Evolutionary conservation across 2,329 filamentous ascomycete species (phyloP), one percentile per base, ranked within the genome.

Genomic region (Cytospora piceicola): DNA sequence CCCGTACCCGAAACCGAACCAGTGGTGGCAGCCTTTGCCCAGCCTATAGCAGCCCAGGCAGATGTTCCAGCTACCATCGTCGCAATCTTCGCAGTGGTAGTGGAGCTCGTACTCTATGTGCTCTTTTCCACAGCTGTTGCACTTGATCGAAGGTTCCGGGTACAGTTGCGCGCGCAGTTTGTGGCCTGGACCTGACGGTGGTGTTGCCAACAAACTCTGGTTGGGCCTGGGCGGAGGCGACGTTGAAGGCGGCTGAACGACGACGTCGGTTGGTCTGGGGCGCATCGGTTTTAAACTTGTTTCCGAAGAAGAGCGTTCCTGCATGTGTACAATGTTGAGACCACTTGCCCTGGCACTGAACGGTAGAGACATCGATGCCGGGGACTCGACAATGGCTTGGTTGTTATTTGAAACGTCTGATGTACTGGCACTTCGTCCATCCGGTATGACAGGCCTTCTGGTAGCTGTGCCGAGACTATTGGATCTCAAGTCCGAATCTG

Each of bases 21-120:
- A 97, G 74, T 95, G 87, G 22, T 87, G 82, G 75, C 94, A 98
- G 14, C 94, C 94, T 72, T 86, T 86, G 11, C 90, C 89, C 15
- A 80, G 75, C 32, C 92, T 88, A 75, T 96, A 97, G 78, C 94
- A 98, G 69, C 83, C 83, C 2, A 91, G 78, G 73, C 94, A 98
- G 14, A 97, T 81, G 74, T 94, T 90, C 82, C 90, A 96, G 56
- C 86, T 81, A 0, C 92, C 92, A 7, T 83, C 79, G 20, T 85
- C 81, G 75, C 94, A 97, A 58, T 82, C 81, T 2, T 79, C 76
- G 76, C 94, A 98, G 73, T 91, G 91, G 77, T 94, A 96, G 76
- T 97, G 92, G 2, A 97, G 79, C 11, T 92, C 88, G 71, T 96
- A 93, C 74, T 97, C 90, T 46, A 97, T 94, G 67, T 93, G 85